These are phyloP conservation scores for Amanita pallidorosea DNA, from an alignment of 768 basidiomycete species.

Conservation along the genomic window DNA sequence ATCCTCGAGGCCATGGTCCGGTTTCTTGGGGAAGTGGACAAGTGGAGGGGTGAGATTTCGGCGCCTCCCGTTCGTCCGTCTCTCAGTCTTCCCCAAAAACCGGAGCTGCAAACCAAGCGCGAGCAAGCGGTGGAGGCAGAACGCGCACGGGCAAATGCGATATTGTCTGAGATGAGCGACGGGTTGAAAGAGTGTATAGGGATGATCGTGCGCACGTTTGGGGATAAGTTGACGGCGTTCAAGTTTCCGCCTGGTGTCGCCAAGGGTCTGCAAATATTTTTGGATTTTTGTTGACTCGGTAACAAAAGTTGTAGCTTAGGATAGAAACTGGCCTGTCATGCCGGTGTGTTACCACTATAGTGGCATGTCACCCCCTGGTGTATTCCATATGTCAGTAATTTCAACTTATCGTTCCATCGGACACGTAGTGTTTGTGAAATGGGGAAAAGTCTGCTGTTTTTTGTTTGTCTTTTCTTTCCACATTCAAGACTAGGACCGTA, in stretches of 20 bases:
- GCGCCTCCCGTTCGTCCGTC: too few relatives aligned
- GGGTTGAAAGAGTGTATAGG: conserved; percentile 64
- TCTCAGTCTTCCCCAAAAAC: too few relatives aligned
- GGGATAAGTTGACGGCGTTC: conserved; percentile 64
- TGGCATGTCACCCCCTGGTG: too few relatives aligned
- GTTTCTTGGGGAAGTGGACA: conserved; percentile 58
- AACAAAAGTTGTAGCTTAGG: too few relatives aligned
- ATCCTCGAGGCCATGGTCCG: conserved; percentile 68
- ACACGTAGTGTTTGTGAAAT: too few relatives aligned
- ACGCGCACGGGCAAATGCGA: conserved; percentile 34
- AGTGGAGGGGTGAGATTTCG: conserved; percentile 42
- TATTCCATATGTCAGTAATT: too few relatives aligned
- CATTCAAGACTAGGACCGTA: too few relatives aligned
- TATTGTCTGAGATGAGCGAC: conserved; percentile 19
- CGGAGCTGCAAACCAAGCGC: conserved; percentile 11
- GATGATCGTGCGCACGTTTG: conserved; percentile 62
- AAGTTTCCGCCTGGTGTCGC: conserved; percentile 66
- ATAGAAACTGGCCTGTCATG: conserved; percentile 2
- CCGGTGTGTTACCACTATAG: too few relatives aligned
- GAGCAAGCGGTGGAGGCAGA: conserved; percentile 22
- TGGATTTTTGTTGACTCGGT: conserved; percentile 42
- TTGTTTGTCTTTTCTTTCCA: too few relatives aligned
- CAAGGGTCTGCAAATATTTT: conserved; percentile 56
- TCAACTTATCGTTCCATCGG: too few relatives aligned
- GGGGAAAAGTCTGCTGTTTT: too few relatives aligned